phyloP scores from a whole-genome alignment of 345 rosid genomes.

The Rhodamnia argentea region DNA sequence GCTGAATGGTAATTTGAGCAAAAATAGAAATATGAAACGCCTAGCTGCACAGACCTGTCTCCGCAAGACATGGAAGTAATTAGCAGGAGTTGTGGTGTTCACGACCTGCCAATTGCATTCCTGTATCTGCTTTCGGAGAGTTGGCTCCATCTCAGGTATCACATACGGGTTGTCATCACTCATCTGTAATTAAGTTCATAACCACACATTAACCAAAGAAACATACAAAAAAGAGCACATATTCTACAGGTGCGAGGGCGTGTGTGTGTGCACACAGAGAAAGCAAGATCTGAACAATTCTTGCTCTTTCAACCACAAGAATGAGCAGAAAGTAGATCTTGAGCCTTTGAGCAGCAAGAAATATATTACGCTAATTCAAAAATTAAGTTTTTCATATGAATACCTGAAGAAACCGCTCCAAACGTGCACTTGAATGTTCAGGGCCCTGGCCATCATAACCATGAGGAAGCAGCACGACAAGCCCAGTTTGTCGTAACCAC shows the following conservation, averaged over 20 bases:
- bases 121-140: conserved; percentile 12
- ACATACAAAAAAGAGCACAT: neutral
- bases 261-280: neutral
- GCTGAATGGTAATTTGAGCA: neutral
- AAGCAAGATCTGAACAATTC: neutral
- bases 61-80: conserved; percentile 15
- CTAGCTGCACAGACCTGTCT: conserved; percentile 5
- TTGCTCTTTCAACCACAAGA: neutral
- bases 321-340: neutral
- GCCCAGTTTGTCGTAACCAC: conserved; percentile 18
- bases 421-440: conserved; percentile 15
- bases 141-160: conserved; percentile 19
- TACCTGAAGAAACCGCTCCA: conserved; percentile 16
- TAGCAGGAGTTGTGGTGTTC: conserved; percentile 14
- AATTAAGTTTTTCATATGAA: neutral
- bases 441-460: conserved; percentile 20
- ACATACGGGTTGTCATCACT: conserved; percentile 12
- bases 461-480: conserved; percentile 13
- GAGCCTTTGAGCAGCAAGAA: neutral
- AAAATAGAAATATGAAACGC: neutral
- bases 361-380: neutral
- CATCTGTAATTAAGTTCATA: conserved; percentile 4
- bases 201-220: neutral
- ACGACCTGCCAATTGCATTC: conserved; percentile 18
- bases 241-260: neutral